Evolutionary conservation across 2,329 filamentous ascomycete genomes (phyloP).

Genomic region (Diaporthe sp.): DNA sequence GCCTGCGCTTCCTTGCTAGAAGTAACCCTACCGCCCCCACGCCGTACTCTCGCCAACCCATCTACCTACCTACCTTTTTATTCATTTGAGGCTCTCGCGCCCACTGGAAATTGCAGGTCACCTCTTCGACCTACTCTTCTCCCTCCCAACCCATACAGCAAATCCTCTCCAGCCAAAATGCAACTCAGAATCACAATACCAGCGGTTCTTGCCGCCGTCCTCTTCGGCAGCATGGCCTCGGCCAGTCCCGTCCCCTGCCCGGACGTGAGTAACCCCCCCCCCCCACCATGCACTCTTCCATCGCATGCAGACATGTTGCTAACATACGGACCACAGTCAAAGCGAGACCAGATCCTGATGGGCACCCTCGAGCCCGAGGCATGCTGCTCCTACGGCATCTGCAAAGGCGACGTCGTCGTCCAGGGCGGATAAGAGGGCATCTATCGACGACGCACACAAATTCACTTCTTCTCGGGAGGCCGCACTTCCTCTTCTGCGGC

Average conservation of each 20-base stretch:
- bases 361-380: constrained; percentile 38
- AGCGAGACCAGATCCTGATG: constrained; percentile 40
- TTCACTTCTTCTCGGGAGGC: constrained; percentile 11
- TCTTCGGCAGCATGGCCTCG: constrained; percentile 37
- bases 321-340: constrained; percentile 20
- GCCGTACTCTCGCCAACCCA: neutral
- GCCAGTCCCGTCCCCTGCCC: constrained; percentile 40
- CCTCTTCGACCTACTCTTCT: neutral
- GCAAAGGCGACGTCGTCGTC: constrained; percentile 42
- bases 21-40: neutral
- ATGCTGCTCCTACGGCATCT: constrained; percentile 42
- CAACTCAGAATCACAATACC: constrained; percentile 30
- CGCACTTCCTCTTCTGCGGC: neutral
- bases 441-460: neutral
- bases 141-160: neutral
- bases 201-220: constrained; percentile 34
- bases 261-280: constrained; percentile 33
- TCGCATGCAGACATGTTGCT: neutral
- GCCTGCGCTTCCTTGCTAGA: neutral
- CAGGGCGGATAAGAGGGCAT: constrained; percentile 36
- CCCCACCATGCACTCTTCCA: neutral
- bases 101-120: neutral
- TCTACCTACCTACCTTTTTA: neutral
- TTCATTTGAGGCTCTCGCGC: neutral
- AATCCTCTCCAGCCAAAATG: constrained; percentile 24